Conservation (phyloP, 306 rosid species). For the Sphenostylis stenocarpa region DNA sequence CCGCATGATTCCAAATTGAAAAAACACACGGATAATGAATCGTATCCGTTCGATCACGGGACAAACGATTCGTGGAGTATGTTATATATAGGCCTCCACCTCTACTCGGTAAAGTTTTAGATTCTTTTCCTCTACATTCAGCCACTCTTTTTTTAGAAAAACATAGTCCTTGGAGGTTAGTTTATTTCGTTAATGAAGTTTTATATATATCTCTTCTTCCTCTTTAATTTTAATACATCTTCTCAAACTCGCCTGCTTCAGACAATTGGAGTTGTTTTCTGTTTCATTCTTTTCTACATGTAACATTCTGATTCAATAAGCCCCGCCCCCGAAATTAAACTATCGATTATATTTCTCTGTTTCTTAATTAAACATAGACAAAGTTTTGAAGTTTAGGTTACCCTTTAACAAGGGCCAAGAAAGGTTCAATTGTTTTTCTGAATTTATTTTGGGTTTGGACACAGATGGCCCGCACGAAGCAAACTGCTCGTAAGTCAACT, state of each 20-base stretch:
- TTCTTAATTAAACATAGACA: neutral
- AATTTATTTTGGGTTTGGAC: neutral
- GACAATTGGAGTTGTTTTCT: too few relatives aligned
- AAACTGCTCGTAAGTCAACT: conserved; percentile 95
- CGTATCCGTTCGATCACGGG: conserved; percentile 44
- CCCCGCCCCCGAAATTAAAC: neutral
- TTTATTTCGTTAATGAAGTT: neutral
- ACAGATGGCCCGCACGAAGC: conserved; percentile 99
- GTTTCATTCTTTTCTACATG: neutral
- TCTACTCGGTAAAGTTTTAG: rapidly evolving
- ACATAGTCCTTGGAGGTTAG: conserved; percentile 32
- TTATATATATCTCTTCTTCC: neutral
- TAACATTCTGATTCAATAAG: neutral
- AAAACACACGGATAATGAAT: conserved; percentile 54
- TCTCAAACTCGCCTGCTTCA: neutral
- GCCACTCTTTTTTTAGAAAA: neutral
- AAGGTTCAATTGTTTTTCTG: neutral
- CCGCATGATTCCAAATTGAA: conserved; percentile 45
- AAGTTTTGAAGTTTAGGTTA: neutral
- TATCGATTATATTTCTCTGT: neutral
- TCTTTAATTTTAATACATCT: neutral
- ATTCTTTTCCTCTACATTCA: neutral
- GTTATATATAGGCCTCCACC: conserved; percentile 43
- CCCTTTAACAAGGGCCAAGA: neutral
- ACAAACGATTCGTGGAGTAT: neutral